Base-by-base conservation (phyloP, 78 protist species). In the Protostelium mycophagum region DNA sequence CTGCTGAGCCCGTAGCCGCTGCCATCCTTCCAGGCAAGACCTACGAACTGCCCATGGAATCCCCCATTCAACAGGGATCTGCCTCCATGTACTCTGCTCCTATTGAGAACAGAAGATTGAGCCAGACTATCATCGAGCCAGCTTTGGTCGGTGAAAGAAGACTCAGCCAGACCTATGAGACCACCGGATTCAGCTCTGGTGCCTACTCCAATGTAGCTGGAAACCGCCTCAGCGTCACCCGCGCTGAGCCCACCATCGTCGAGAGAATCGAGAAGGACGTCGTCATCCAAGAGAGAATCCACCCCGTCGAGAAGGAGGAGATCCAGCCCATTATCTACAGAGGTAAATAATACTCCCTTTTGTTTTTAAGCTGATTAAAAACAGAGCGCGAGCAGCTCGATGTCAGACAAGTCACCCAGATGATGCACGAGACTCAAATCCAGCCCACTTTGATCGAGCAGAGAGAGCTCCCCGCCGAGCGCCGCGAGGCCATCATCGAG, bases 251-350 rank as follows among this genome's bases (percentile, higher is more conserved):
- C 73, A 51, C 73, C 73, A 51, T 51, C 73, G 16, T 51, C 16
- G 73, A 51, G 73, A 51, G 31, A 5, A 51, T 51, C 73, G 31
- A 51, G 73, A 51, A 51, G 73, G 73, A 51, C 73, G 73, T 51
- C 73, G 73, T 51, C 73, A 51, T 51, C 73, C 73, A 51, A 51
- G 73, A 51, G 73, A 51, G 73, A 51, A 51, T 51, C 73, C 73
- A 51, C 73, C 73, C 73, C 73, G 73, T 51, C 73, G 73, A 51
- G 73, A 51, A 51, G 73, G 73, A 51, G 73, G 73, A 51, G 73
- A 51, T 51, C 73, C 73, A 51, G 73, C 73, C 73, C 73, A 51
- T 51, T 16, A 51, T 51, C 73, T 51, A 51, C 73, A 51, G 73
- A 51, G n/a, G n/a, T n/a, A n/a, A n/a, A n/a, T n/a, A n/a, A n/a